Conservation (phyloP, 2,329 filamentous ascomycete genomes). For the Ceratocystiopsis sp. region DNA sequence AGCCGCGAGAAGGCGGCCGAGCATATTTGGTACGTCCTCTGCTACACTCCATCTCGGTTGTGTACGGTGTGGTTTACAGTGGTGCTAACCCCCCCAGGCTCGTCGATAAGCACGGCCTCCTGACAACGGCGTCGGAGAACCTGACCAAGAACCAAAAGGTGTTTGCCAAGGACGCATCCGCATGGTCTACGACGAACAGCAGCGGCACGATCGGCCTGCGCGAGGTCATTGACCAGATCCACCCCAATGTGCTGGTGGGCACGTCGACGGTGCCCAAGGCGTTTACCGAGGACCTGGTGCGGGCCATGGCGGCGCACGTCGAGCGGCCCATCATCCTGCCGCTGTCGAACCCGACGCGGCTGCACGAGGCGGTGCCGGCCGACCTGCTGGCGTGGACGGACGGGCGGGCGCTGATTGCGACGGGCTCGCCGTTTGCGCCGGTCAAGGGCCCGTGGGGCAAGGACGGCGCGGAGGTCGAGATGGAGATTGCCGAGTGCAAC, state of each 20-base stretch:
- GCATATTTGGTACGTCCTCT: slow-evolving; percentile 46
- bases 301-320: slow-evolving; percentile 58
- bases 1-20: slow-evolving; percentile 56
- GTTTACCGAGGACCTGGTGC: slow-evolving; percentile 59
- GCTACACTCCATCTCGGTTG: too few relatives aligned
- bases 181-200: slow-evolving; percentile 34
- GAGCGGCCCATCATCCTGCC: slow-evolving; percentile 64
- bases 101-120: slow-evolving; percentile 64
- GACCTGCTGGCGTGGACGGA: slow-evolving; percentile 67
- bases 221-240: slow-evolving; percentile 50
- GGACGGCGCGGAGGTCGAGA: slow-evolving; percentile 24
- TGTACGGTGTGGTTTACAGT: too few relatives aligned
- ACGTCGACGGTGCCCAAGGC: slow-evolving; percentile 63
- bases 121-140: slow-evolving; percentile 37
- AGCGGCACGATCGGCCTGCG: slow-evolving; percentile 25
- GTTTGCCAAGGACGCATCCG: slow-evolving; percentile 46
- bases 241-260: slow-evolving; percentile 68
- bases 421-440: slow-evolving; percentile 65
- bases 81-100: slow-evolving; percentile 21
- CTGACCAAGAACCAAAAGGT: slow-evolving; percentile 45
- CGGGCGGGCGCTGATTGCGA: slow-evolving; percentile 63
- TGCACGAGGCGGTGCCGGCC: slow-evolving; percentile 65
- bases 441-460: slow-evolving; percentile 44
- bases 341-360: slow-evolving; percentile 66
- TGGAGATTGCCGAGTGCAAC: slow-evolving; percentile 62